These are phyloP conservation scores for Toxicodendron radicans DNA, from an alignment of 345 rosid genomes.

Conservation along the genomic window DNA sequence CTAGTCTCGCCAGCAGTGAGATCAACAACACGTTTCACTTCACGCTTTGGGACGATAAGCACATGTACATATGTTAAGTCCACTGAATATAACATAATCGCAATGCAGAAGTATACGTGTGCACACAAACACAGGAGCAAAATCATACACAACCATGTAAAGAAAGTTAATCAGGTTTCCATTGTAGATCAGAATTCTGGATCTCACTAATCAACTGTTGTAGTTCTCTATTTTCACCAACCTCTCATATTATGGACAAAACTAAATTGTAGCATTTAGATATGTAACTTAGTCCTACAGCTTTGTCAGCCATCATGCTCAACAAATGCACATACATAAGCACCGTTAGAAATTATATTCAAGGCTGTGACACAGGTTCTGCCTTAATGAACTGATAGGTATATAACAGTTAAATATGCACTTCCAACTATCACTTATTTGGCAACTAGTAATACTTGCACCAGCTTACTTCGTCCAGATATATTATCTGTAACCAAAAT, in stretches of 20 bases:
- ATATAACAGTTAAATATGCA: neutral
- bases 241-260: neutral
- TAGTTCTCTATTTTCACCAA: neutral
- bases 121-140: neutral
- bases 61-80: conserved; percentile 74
- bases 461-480: neutral
- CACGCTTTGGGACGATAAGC: conserved; percentile 83
- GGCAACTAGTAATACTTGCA: neutral
- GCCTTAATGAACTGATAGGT: neutral
- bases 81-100: conserved; percentile 29
- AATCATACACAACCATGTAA: neutral
- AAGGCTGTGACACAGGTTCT: neutral
- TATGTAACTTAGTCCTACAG: neutral
- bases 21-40: conserved; percentile 82
- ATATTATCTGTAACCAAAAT: neutral
- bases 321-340: neutral
- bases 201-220: neutral
- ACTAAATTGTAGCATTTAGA: neutral
- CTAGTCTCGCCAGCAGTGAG: conserved; percentile 77
- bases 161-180: neutral
- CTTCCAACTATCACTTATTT: neutral
- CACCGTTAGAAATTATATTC: neutral
- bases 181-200: neutral
- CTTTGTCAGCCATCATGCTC: neutral
- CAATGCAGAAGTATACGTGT: neutral